Percentiles rank a stretch among this genome's conserved stretches.
Evolutionary conservation across 805 yeast genomes (phyloP).

Genomic region (Starmerella stellata): DNA sequence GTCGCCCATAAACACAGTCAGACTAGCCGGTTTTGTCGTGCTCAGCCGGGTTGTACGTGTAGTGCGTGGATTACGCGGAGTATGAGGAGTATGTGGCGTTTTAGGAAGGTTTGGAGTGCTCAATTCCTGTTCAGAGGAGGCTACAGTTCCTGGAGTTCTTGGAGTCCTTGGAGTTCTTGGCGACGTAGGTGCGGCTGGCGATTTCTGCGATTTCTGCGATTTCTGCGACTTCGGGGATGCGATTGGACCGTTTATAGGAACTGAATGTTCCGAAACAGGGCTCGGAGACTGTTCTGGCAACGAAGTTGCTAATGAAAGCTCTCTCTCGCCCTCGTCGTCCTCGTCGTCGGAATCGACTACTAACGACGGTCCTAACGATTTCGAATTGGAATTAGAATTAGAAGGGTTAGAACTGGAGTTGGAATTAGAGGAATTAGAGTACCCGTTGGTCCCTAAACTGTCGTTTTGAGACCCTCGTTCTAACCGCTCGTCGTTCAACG

Average conservation of each 20-base stretch:
- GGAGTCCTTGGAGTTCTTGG: too few species aligned
- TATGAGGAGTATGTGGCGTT: neutral
- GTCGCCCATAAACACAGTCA: constrained; percentile 33
- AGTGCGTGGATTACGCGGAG: neutral
- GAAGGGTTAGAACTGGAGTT: too few species aligned
- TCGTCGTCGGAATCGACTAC: neutral
- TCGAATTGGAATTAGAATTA: too few species aligned
- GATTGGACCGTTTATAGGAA: too few species aligned
- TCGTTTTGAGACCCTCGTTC: too few species aligned
- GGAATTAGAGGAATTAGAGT: too few species aligned
- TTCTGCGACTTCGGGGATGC: too few species aligned
- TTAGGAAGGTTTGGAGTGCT: neutral
- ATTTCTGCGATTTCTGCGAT: too few species aligned
- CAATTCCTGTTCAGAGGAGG: neutral
- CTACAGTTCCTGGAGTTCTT: too few species aligned
- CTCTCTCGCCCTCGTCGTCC: neutral
- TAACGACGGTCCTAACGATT: neutral
- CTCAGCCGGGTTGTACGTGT: neutral
- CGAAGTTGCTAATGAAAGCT: neutral
- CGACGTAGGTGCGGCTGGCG: too few species aligned
- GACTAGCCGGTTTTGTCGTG: constrained; percentile 1
- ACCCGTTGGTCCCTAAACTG: too few species aligned
- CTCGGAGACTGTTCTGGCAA: neutral
- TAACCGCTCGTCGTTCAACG: neutral
- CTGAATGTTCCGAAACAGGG: neutral